phyloP scores from a whole-genome alignment of 2,329 filamentous ascomycete genomes.

The Elsinoe necatrix region DNA sequence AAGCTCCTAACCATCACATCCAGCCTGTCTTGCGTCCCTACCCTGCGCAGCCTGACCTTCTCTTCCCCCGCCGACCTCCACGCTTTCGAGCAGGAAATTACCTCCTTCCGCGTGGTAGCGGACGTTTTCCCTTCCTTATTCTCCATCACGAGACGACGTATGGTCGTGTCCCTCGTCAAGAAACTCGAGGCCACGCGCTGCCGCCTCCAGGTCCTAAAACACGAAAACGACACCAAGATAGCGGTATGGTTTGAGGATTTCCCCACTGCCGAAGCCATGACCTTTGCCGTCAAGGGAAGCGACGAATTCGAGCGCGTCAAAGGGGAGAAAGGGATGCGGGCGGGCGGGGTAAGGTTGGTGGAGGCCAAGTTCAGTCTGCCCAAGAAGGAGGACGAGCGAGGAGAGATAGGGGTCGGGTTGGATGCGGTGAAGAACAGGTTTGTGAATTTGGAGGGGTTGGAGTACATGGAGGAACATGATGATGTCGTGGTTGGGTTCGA shows the following conservation, averaged over 20 bases:
- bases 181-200: constrained; percentile 82
- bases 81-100: constrained; percentile 67
- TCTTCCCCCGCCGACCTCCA: constrained; percentile 54
- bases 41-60: constrained; percentile 58
- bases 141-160: constrained; percentile 62
- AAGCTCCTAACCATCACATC: constrained; percentile 49
- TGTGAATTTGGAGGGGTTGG: constrained; percentile 76
- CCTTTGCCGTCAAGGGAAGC: constrained; percentile 74
- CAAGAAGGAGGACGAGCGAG: constrained; percentile 43
- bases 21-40: constrained; percentile 41
- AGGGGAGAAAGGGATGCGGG: constrained; percentile 39
- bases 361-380: constrained; percentile 88
- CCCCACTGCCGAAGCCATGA: constrained; percentile 78
- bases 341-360: constrained; percentile 67
- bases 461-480: constrained; percentile 86
- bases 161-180: constrained; percentile 89
- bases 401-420: constrained; percentile 43
- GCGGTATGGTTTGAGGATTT: constrained; percentile 86
- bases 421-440: constrained; percentile 59
- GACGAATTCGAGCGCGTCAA: constrained; percentile 63
- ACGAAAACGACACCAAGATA: constrained; percentile 63
- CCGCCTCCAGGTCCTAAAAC: constrained; percentile 67
- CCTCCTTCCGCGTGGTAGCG: constrained; percentile 60
- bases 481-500: constrained; percentile 84
- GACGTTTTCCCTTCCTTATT: constrained; percentile 57